Conservation (phyloP, 306 rosid species). For the Prunus salicina region DNA sequence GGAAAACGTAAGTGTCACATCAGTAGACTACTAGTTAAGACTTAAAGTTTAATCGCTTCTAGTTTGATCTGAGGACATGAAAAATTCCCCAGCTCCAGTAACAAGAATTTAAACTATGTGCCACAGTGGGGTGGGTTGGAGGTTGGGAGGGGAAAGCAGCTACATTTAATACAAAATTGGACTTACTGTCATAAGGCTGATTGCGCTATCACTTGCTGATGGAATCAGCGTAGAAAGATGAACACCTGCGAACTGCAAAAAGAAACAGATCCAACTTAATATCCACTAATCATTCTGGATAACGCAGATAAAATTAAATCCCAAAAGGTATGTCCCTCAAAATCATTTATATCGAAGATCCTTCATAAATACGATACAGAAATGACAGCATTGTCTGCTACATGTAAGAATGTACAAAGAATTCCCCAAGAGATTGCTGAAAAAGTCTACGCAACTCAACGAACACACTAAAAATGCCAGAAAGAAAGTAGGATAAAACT, state of each 20-base stretch:
- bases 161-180: background rate
- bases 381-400: background rate
- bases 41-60: background rate
- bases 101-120: background rate
- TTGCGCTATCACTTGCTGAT: slow-evolving; percentile 69
- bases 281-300: background rate
- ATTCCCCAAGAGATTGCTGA: background rate
- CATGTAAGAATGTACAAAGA: background rate
- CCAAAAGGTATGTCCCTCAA: background rate
- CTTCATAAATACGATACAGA: background rate
- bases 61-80: background rate
- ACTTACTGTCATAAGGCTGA: slow-evolving; percentile 78
- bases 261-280: background rate
- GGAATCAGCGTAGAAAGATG: slow-evolving; percentile 71
- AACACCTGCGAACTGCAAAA: slow-evolving; percentile 65
- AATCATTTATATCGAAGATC: background rate
- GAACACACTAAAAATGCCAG: background rate
- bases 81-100: too few relatives aligned
- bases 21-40: background rate
- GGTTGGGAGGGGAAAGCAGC: background rate
- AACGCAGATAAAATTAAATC: background rate
- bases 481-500: background rate
- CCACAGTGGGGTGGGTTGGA: background rate
- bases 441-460: background rate
- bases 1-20: background rate